These are phyloP conservation scores for Hypholoma fasciculare DNA, from an alignment of 768 basidiomycete species.

Conservation along the genomic window DNA sequence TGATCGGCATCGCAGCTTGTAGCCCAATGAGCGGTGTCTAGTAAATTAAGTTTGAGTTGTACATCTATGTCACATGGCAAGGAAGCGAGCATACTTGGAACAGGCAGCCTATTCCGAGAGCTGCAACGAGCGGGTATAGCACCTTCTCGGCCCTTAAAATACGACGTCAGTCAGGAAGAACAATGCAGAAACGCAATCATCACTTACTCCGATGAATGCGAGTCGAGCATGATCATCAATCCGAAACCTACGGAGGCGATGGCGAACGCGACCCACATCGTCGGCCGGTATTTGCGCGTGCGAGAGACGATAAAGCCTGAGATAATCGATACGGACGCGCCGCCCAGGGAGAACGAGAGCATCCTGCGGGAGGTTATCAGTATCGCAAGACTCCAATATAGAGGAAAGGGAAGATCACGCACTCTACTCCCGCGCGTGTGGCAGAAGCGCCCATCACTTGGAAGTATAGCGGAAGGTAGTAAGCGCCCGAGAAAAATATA, in stretches of 20 bases:
- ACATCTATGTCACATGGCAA: background rate
- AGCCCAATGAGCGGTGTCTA: slow-evolving; percentile 70
- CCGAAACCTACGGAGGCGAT: slow-evolving; percentile 66
- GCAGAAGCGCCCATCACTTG: slow-evolving; percentile 79
- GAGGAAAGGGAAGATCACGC: too few relatives aligned
- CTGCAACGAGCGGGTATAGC: slow-evolving; percentile 65
- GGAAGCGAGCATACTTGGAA: slow-evolving; percentile 47
- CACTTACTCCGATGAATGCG: slow-evolving; percentile 50
- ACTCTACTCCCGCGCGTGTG: slow-evolving; percentile 68
- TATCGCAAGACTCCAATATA: too few relatives aligned
- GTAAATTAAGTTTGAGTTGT: background rate
- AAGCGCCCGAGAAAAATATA: slow-evolving; percentile 60
- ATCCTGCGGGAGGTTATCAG: slow-evolving; percentile 42
- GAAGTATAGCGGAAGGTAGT: slow-evolving; percentile 76
- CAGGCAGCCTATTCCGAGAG: slow-evolving; percentile 63
- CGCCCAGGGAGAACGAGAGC: slow-evolving; percentile 71
- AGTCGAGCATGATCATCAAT: slow-evolving; percentile 69
- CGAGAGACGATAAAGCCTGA: slow-evolving; percentile 60
- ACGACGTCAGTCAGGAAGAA: background rate
- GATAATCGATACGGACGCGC: slow-evolving; percentile 50
- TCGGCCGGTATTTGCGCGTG: slow-evolving; percentile 55
- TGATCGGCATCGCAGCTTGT: slow-evolving; percentile 86
- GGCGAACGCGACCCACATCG: slow-evolving; percentile 65
- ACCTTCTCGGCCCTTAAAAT: slow-evolving; percentile 57
- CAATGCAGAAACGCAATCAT: background rate